Conservation (phyloP, 306 rosid species). For the Hippophae rhamnoides region DNA sequence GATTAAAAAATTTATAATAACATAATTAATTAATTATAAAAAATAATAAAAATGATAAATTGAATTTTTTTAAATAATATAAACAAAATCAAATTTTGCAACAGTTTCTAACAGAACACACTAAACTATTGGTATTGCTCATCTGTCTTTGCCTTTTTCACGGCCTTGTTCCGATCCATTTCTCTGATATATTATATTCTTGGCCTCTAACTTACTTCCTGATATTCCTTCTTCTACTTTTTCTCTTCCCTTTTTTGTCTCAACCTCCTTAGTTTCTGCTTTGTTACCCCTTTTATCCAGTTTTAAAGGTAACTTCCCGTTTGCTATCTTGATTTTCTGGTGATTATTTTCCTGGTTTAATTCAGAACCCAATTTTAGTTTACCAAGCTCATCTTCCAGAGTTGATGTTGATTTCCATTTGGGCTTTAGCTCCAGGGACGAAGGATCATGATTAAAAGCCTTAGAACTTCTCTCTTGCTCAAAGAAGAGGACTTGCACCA, state of each 20-base stretch:
- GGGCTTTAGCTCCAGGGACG: constrained; percentile 34
- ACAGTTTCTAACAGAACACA: too few species aligned
- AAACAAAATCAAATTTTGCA: too few species aligned
- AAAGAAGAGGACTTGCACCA: constrained; percentile 73
- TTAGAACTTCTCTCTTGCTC: constrained; percentile 66
- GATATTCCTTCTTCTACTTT: constrained; percentile 28
- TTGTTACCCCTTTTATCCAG: constrained; percentile 34
- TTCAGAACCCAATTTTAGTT: constrained; percentile 25
- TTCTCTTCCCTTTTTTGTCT: constrained; percentile 24
- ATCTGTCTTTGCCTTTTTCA: constrained; percentile 51
- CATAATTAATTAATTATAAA: too few species aligned
- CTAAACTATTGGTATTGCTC: background rate
- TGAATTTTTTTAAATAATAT: too few species aligned
- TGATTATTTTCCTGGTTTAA: constrained; percentile 36
- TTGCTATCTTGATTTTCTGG: constrained; percentile 29
- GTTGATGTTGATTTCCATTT: constrained; percentile 35
- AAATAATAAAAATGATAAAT: too few species aligned
- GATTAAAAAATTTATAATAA: too few species aligned
- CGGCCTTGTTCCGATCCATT: constrained; percentile 55
- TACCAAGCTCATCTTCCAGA: constrained; percentile 27
- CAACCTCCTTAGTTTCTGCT: constrained; percentile 35
- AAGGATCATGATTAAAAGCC: constrained; percentile 23
- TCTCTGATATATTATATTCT: constrained; percentile 37
- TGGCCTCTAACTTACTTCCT: constrained; percentile 36
- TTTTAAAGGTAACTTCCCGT: constrained; percentile 37